Conservation (phyloP, 257 asterid genomes). For the Penstemon newberryi region DNA sequence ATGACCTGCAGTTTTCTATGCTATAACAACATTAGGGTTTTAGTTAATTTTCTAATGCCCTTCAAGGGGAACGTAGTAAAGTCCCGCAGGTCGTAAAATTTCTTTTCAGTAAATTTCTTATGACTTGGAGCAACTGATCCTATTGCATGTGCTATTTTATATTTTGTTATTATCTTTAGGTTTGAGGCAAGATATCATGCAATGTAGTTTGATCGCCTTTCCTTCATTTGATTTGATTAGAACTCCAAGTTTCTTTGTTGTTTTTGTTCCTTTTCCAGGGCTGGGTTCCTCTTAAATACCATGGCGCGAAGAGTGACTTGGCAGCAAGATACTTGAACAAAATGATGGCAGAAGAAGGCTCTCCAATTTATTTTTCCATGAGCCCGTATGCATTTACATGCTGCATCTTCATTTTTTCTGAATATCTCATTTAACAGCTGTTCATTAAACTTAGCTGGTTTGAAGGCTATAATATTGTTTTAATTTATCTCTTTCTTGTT, state of each 20-base stretch:
- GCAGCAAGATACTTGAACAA: constrained; percentile 48
- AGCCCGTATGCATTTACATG: constrained; percentile 55
- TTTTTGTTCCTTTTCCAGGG: constrained; percentile 38
- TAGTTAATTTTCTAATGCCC: neutral
- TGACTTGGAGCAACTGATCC: neutral
- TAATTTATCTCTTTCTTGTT: constrained; percentile 3
- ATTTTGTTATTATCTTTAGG: constrained; percentile 1
- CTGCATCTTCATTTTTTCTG: constrained; percentile 15
- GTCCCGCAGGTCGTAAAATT: neutral
- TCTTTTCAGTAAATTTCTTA: neutral
- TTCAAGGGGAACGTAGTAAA: constrained; percentile 1
- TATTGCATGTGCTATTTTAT: neutral
- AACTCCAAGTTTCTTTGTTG: constrained; percentile 10
- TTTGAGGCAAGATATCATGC: constrained; percentile 5
- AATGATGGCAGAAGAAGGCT: constrained; percentile 49
- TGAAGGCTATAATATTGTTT: constrained; percentile 8
- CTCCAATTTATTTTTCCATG: constrained; percentile 62
- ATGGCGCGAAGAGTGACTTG: constrained; percentile 53
- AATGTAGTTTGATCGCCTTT: neutral
- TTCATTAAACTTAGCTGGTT: constrained; percentile 23
- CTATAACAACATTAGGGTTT: neutral
- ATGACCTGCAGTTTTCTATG: neutral
- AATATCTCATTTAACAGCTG: constrained; percentile 1
- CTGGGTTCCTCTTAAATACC: constrained; percentile 82
- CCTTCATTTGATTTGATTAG: neutral